Percentiles rank a stretch among this genome's conserved stretches.
These are phyloP conservation scores for Pelargonium fulgidum DNA, from an alignment of 441 rosid species.

Conservation along the genomic window DNA sequence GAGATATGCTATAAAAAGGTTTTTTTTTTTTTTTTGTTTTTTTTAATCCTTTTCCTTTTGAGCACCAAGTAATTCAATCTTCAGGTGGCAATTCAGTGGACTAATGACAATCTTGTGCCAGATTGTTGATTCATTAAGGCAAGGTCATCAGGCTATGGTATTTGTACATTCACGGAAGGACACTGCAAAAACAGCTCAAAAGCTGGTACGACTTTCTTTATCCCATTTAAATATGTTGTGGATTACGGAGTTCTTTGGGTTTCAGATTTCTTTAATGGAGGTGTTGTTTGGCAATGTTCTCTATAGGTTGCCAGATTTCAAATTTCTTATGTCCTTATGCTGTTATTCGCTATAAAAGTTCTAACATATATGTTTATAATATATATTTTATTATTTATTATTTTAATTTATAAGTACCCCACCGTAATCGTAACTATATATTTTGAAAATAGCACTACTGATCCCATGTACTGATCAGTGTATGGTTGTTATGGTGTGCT, in stretches of 20 bases:
- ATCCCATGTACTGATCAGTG: neutral
- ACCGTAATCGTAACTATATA: no score
- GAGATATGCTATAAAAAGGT: constrained; percentile 98
- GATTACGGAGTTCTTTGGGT: constrained; percentile 13
- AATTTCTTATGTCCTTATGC: no score
- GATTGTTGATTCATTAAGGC: constrained; percentile 83
- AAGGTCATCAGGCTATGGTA: constrained; percentile 96
- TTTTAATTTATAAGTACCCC: no score
- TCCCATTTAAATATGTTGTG: constrained; percentile 15
- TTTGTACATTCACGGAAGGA: constrained; percentile 98
- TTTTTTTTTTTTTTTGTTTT: neutral
- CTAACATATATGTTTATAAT: no score
- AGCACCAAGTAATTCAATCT: constrained; percentile 20
- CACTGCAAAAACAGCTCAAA: constrained; percentile 92
- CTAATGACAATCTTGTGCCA: constrained; percentile 30
- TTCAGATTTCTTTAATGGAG: constrained; percentile 5
- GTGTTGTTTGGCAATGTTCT: neutral
- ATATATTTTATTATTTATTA: no score
- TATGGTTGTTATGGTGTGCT: constrained; percentile 16
- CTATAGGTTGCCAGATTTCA: neutral
- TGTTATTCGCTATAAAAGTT: no score
- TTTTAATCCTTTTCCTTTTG: constrained; percentile 16
- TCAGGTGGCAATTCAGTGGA: constrained; percentile 24
- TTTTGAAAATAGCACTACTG: no score
- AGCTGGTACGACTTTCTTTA: constrained; percentile 46